Evolutionary conservation across 176 grass and related monocot genomes (phyloP).

Genomic region (Oryza meyeriana): DNA sequence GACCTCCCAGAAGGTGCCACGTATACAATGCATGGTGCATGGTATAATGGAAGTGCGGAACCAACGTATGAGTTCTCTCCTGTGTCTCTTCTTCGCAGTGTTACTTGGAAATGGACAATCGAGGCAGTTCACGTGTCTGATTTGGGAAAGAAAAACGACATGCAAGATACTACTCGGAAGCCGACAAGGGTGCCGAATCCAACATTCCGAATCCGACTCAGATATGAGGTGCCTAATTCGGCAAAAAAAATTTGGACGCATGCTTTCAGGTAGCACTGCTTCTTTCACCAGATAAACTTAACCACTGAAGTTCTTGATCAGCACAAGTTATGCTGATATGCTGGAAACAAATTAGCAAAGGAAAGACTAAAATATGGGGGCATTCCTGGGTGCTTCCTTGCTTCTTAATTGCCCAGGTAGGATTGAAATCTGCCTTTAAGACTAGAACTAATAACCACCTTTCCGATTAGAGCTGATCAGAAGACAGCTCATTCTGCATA

Average conservation of each 20-base stretch:
- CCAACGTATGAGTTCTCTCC: not conserved
- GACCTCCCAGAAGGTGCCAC: not conserved
- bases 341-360: not conserved
- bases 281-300: not conserved
- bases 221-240: not conserved
- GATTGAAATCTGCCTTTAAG: constrained; percentile 23
- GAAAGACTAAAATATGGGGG: constrained; percentile 11
- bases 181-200: not conserved
- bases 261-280: not conserved
- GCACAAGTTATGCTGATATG: not conserved
- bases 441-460: constrained; percentile 17
- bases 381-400: constrained; percentile 10
- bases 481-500: constrained; percentile 37
- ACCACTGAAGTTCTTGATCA: not conserved
- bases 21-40: constrained; percentile 3
- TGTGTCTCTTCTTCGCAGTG: not conserved
- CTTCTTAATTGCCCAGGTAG: constrained; percentile 5
- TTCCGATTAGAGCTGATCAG: constrained; percentile 24
- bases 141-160: not conserved
- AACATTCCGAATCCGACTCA: not conserved
- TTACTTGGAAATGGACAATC: not conserved
- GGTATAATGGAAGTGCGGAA: not conserved
- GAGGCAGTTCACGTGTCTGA: not conserved
- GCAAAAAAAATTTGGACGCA: not conserved
- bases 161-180: not conserved